Base-by-base conservation (phyloP, 331 rosid species). In the Malus hybrid region DNA sequence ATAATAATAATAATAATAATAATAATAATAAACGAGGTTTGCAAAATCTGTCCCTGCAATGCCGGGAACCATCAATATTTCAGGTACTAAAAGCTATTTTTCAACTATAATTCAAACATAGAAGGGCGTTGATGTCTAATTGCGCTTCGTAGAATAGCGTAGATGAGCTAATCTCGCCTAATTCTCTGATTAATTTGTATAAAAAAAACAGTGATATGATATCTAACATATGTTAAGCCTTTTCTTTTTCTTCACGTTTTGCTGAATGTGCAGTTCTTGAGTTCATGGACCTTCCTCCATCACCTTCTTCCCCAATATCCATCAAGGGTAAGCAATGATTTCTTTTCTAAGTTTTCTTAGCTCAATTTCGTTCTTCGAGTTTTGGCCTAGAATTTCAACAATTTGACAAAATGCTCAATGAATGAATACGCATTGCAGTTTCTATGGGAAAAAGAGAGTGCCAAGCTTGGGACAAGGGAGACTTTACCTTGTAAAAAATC, bases 31-130 rank as follows among this genome's bases (percentile, higher is more conserved):
- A 61, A 6, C 4, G 46, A 75, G 22, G 10, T 42, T 62, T 56
- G 59, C 55, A 24, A 55, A 77, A 27, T 36, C 70, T 72, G 80
- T 65, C 79, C 52, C 79, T 85, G 65, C 80, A 78, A 93, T 94
- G 99, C 99, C 99, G 64, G 99, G 99, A 84, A 92, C 87, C 28
- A 92, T 94, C 81, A 36, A 74, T 78, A 89, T 94, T 83, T 92
- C 99, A 87, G 99, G 99, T 92, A 83, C 50, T 63, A 57, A 66
- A 32, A 7, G 7, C 62, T 46, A 10, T 34, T 57, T 74, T 33
- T 15, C 65, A 46, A 62, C 71, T 80, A 32, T 66, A 39, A 50
- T 80, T 82, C 64, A 67, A 82, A 32, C 14, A 19, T 67, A 20
- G 69, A 44, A 44, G 1, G 50, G 15, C 15, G 15, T 11, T 44